A percentile compares a stretch with the other conserved stretches of the same genome.
These are phyloP conservation scores for Aspergillus ellipticus DNA, from an alignment of 495 filamentous ascomycete species.

Conservation along the genomic window DNA sequence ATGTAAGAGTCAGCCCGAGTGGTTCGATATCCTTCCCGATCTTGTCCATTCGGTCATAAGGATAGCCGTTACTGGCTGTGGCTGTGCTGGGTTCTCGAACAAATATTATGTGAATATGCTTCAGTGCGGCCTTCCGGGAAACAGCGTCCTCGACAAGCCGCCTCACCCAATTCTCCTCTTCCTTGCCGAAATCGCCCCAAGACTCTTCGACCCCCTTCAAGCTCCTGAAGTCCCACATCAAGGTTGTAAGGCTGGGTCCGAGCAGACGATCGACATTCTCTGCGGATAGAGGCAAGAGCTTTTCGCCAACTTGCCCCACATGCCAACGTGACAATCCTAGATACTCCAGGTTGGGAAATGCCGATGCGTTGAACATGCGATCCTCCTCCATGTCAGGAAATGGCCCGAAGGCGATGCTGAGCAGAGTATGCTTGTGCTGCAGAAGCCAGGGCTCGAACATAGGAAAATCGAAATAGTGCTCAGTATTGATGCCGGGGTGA, in stretches of 20 bases:
- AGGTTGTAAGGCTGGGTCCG: background rate
- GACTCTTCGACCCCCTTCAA: background rate
- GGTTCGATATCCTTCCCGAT: too few relatives aligned
- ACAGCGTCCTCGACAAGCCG: background rate
- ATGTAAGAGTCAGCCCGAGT: too few relatives aligned
- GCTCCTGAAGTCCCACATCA: background rate
- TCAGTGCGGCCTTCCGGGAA: background rate
- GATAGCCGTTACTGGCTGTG: too few relatives aligned
- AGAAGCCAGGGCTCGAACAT: background rate
- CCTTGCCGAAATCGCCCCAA: background rate
- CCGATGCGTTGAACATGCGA: background rate
- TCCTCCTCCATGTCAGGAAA: background rate
- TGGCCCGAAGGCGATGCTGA: background rate
- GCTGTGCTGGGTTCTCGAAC: too few relatives aligned
- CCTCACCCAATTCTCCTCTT: background rate
- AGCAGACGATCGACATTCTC: background rate
- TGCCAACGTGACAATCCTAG: background rate
- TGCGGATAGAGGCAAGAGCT: background rate
- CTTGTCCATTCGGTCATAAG: too few relatives aligned
- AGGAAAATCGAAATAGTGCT: background rate
- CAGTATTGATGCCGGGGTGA: background rate
- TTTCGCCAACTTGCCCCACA: background rate
- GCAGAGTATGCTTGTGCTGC: background rate
- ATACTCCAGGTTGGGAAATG: background rate
- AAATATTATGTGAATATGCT: too few relatives aligned